A percentile compares a stretch with the other conserved stretches of the same genome.
These are phyloP conservation scores for Letharia columbiana DNA, from an alignment of 495 filamentous ascomycete genomes.

Conservation along the genomic window DNA sequence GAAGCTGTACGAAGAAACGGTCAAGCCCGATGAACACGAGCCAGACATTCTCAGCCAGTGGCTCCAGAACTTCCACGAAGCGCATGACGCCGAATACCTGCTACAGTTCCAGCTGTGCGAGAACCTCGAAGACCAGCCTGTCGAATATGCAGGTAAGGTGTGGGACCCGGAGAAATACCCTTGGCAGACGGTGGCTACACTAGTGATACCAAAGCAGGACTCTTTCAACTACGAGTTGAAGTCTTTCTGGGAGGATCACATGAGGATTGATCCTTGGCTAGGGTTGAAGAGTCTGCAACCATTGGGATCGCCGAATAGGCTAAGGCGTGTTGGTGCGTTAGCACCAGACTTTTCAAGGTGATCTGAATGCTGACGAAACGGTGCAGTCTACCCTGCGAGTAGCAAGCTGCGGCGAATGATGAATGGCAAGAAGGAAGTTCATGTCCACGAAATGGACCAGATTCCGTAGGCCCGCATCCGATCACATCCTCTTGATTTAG, in stretches of 20 bases:
- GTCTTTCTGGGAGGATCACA: conserved; percentile 41
- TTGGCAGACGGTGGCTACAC: conserved; percentile 38
- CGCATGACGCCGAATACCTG: conserved; percentile 40
- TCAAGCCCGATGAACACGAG: conserved; percentile 31
- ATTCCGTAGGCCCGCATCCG: conserved; percentile 23
- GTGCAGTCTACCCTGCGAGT: conserved; percentile 31
- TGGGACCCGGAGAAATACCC: conserved; percentile 44
- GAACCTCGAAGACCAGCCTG: conserved; percentile 40
- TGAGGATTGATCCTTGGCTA: conserved; percentile 39
- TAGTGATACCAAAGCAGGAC: conserved; percentile 40
- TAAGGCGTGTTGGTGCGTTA: conserved; percentile 34
- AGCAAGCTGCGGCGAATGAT: conserved; percentile 30
- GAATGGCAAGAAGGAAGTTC: conserved; percentile 29
- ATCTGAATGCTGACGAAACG: conserved; percentile 4
- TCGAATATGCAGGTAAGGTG: conserved; percentile 41
- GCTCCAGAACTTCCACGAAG: conserved; percentile 36
- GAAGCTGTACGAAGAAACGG: conserved; percentile 34
- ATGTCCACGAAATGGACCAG: conserved; percentile 28
- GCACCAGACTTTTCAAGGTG: background rate
- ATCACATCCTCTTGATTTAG: background rate
- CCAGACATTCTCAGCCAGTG: conserved; percentile 37
- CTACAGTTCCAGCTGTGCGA: conserved; percentile 40
- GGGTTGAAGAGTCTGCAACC: conserved; percentile 38
- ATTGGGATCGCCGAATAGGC: conserved; percentile 36
- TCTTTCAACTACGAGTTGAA: conserved; percentile 35